A percentile compares a stretch with the other conserved stretches of the same genome.
Conservation (phyloP, 495 filamentous ascomycete species). For the Tuber magnatum region DNA sequence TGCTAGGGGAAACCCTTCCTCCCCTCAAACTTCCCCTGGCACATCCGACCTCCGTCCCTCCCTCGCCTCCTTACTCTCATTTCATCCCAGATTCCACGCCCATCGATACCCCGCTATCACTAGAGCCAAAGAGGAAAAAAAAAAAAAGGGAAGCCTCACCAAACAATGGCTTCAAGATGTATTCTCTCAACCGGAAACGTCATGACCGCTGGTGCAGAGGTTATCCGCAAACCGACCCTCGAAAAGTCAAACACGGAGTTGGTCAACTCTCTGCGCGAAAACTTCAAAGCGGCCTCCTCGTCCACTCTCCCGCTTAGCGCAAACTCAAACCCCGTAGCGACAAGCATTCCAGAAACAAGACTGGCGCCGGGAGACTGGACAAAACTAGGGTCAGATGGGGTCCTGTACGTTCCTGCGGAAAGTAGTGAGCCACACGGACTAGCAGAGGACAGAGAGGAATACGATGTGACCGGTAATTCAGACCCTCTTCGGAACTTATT, state of each 20-base stretch:
- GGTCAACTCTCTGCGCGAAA: conserved; percentile 36
- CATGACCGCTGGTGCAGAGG: conserved; percentile 39
- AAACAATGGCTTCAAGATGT: conserved; percentile 26
- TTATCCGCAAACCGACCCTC: conserved; percentile 39
- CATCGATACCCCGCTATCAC: not conserved
- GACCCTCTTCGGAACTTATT: not conserved
- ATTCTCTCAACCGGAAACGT: conserved; percentile 38
- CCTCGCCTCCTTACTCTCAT: not conserved
- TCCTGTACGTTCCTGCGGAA: conserved; percentile 19
- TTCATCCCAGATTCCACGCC: not conserved
- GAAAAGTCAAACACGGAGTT: conserved; percentile 35
- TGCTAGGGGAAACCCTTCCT: not conserved
- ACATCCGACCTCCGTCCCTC: not conserved
- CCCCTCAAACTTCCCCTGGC: not conserved
- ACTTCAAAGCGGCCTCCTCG: conserved; percentile 27
- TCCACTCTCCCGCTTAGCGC: conserved; percentile 1
- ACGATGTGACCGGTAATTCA: conserved; percentile 36
- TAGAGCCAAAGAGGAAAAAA: not conserved
- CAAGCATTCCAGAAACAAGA: not conserved
- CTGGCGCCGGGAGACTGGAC: conserved; percentile 22
- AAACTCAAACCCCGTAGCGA: conserved; percentile 2
- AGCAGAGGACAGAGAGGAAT: conserved; percentile 33
- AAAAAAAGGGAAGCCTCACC: not conserved
- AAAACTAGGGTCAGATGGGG: conserved; percentile 16
- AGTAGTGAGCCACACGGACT: conserved; percentile 15